Conservation (phyloP, 2,329 filamentous ascomycete species). For the Beauveria scarabaeidicola region DNA sequence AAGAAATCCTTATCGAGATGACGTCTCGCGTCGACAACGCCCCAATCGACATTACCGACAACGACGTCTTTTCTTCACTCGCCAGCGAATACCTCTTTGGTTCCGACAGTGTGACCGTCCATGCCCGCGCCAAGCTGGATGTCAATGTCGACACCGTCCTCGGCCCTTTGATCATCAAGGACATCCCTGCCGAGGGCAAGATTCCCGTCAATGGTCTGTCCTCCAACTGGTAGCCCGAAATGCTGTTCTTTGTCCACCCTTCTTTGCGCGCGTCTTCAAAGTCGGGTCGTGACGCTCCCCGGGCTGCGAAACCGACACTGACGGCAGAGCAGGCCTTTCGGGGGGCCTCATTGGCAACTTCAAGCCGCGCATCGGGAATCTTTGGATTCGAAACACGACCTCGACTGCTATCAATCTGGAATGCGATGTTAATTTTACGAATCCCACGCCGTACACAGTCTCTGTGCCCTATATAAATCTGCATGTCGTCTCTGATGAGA, state of each 20-base stretch:
- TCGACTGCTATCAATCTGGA: constrained; percentile 61
- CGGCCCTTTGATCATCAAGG: constrained; percentile 70
- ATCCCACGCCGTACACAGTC: constrained; percentile 81
- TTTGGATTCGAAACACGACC: constrained; percentile 67
- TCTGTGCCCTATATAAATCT: constrained; percentile 72
- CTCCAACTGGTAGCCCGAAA: constrained; percentile 36
- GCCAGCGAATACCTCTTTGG: constrained; percentile 76
- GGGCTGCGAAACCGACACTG: constrained; percentile 1
- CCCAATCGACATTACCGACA: constrained; percentile 74
- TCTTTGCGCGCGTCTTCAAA: neutral
- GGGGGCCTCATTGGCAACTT: constrained; percentile 40
- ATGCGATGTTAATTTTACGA: constrained; percentile 73
- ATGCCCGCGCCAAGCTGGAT: constrained; percentile 72
- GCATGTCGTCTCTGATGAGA: constrained; percentile 64
- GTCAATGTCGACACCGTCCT: constrained; percentile 74
- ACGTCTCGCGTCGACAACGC: constrained; percentile 68
- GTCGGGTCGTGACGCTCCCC: constrained; percentile 3
- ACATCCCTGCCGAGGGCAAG: constrained; percentile 76
- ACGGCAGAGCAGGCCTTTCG: constrained; percentile 43
- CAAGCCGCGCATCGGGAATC: constrained; percentile 57
- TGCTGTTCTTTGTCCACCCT: neutral
- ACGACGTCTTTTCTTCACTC: constrained; percentile 69
- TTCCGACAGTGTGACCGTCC: constrained; percentile 57
- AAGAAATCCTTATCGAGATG: constrained; percentile 60
- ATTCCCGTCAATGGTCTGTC: constrained; percentile 92